Evolutionary conservation across 208 protist genomes (phyloP).

Genomic region (Crithidia thermophila): DNA sequence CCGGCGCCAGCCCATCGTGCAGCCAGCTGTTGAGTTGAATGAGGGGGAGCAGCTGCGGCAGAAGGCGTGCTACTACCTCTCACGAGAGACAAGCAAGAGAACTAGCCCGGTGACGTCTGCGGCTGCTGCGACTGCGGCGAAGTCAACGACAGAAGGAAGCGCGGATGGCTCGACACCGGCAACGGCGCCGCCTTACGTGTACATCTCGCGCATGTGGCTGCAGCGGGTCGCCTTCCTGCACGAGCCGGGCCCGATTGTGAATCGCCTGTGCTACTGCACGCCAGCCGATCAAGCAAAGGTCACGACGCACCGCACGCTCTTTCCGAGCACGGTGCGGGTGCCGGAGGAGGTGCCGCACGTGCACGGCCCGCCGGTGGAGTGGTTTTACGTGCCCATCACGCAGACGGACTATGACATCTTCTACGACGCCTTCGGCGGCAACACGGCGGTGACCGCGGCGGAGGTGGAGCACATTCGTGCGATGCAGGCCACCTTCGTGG

Average conservation of each 20-base stretch:
- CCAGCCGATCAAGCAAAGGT: slow-evolving; percentile 25
- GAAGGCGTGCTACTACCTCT: slow-evolving; percentile 57
- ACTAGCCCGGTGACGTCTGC: not conserved
- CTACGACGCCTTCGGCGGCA: slow-evolving; percentile 73
- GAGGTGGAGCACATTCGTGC: slow-evolving; percentile 40
- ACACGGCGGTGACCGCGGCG: slow-evolving; percentile 43
- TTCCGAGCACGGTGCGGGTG: slow-evolving; percentile 32
- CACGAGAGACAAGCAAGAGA: slow-evolving; percentile 9
- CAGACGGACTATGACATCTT: slow-evolving; percentile 65
- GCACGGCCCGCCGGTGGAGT: slow-evolving; percentile 64
- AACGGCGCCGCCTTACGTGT: slow-evolving; percentile 28
- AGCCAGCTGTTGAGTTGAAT: slow-evolving; percentile 25
- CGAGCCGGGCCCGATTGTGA: slow-evolving; percentile 85
- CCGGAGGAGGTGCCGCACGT: slow-evolving; percentile 45
- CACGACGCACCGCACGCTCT: slow-evolving; percentile 21
- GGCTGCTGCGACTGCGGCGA: not conserved
- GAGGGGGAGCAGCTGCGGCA: slow-evolving; percentile 47
- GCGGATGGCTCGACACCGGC: not conserved
- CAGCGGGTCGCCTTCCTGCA: slow-evolving; percentile 75
- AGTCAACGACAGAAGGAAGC: not conserved
- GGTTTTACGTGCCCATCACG: slow-evolving; percentile 78
- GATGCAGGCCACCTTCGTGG: slow-evolving; percentile 32
- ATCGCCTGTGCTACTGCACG: slow-evolving; percentile 75
- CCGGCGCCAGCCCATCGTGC: slow-evolving; percentile 68
- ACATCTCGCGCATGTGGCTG: slow-evolving; percentile 84